Evolutionary conservation across 306 rosid species (phyloP), one percentile per base, ranked within the genome.

Genomic region (Trifolium fragiferum): DNA sequence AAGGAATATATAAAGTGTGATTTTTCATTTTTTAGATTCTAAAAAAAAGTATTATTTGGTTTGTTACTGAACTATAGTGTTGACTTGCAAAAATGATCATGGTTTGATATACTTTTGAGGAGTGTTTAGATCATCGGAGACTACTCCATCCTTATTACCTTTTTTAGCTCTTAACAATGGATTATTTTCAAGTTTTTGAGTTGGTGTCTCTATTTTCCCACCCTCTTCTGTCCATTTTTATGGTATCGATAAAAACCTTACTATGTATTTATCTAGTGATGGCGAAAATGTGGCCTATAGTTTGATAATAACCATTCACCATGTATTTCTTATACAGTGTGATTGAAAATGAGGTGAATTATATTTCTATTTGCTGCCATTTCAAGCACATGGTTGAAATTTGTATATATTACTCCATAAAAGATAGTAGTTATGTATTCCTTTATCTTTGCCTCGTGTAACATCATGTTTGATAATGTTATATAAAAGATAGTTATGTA

Each of bases 161-260:
- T 11, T 30, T 59, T 58, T 32, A 19, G 19, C 41, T 54, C 37
- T 46, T 6, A 6, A 6, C 76, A 20, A 15, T 11, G 5, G 40
- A 68, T 76, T 33, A 49, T 77, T 60, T 68, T 46, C 11, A 49
- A 32, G 4, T 19, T 8, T 27, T 68, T 77, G 40, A 44, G 4
- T 68, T 1, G 46, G 4, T 55, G 8, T 44, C 50, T 44, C n/a
- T 41, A 15, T 68, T 46, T 14, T 23, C 38, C 18, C 37, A 14
- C 51, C 21, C 11, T 60, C 69, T 25, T 59, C 55, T 69, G 55
- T 60, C n/a, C 30, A 13, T 43, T 11, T 43, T 13, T 14, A 3
- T 44, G 2, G 15, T 10, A 12, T 43, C 6, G 12, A 43, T 43
- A 0, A 7, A 7, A 6, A 35, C 1, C n/a, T 10, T 1, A 44